phyloP scores from a whole-genome alignment of 2,329 filamentous ascomycete species.

The Cladosporium sp. region DNA sequence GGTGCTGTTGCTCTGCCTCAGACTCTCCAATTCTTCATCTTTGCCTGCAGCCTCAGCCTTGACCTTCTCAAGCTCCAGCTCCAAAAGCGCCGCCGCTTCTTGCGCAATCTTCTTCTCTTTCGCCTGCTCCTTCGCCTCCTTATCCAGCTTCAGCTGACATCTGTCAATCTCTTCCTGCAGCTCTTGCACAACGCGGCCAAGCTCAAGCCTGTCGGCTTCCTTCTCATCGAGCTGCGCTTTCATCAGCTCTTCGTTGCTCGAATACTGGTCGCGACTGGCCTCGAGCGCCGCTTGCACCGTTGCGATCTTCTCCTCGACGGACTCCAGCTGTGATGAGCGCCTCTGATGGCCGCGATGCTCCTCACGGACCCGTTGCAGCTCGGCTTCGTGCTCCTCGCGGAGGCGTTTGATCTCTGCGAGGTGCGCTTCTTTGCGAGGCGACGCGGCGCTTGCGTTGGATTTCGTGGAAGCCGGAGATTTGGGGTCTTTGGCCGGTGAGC shows the following conservation, averaged over 20 bases:
- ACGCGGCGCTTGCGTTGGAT: neutral
- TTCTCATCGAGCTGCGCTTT: conserved; percentile 33
- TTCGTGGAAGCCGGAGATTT: neutral
- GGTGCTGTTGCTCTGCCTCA: conserved; percentile 8
- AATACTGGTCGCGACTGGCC: conserved; percentile 24
- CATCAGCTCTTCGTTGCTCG: conserved; percentile 33
- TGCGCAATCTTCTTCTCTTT: conserved; percentile 30
- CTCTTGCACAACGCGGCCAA: conserved; percentile 35
- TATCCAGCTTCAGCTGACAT: conserved; percentile 36
- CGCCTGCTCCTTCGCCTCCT: conserved; percentile 35
- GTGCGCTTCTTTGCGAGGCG: conserved; percentile 25
- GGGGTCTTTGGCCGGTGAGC: neutral
- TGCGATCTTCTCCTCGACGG: conserved; percentile 34
- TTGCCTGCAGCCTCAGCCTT: conserved; percentile 25
- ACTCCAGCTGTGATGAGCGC: conserved; percentile 33
- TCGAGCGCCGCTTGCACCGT: conserved; percentile 26
- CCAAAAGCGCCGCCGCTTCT: conserved; percentile 20
- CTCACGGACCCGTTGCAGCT: conserved; percentile 28
- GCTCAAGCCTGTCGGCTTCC: conserved; percentile 32
- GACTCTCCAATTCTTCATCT: conserved; percentile 12
- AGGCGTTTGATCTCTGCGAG: conserved; percentile 23
- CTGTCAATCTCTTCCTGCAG: conserved; percentile 37
- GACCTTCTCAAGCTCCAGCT: conserved; percentile 28
- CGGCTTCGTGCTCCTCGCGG: conserved; percentile 25
- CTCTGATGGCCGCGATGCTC: conserved; percentile 31